Base-by-base conservation (phyloP, 2,329 filamentous ascomycete species). In the Trichoderma atroviride region DNA sequence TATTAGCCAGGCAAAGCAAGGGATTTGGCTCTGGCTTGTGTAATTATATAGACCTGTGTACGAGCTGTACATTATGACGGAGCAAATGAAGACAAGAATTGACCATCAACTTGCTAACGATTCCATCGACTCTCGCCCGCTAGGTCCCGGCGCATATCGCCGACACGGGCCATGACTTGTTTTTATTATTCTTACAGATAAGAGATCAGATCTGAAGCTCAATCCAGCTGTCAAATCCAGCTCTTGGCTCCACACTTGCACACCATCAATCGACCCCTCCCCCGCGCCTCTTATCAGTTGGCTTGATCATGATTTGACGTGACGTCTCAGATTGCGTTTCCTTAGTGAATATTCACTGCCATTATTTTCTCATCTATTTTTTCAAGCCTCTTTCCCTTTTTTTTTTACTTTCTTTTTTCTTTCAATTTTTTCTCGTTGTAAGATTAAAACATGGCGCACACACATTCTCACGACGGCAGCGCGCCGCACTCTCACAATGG, bases 401-500 rank as follows among this genome's bases (percentile, higher is more conserved):
- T 37, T 37, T 14, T 37, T 27, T 27, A 2, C 27, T 29, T 35
- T 29, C 2, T 16, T 47, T 11, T 6, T 27, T 31, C 22, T 58
- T 22, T 53, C 24, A 5, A 16, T 24, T 0, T 11, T 40, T 22
- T 24, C 19, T 10, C 19, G 2, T 4, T 35, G 11, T 5, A 35
- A 7, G 13, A n/a, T 13, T 10, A 50, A 19, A 37, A 1, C 56
- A 70, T 70, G 69, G 64, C 69, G 24, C 69, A 70, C 75, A 82
- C 84, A 24, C 87, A 91, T 79, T 82, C 84, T 24, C 87, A 91
- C 79, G 87, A 88, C 68, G 83, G 81, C 69, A 83, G 81, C 73
- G 83, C 83, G 58, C 83, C 85, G 40, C 89, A 89, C 77, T 83
- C 86, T 6, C 88, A 92, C 79, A 87, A 89, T 69, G 83, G 83